Evolutionary conservation across 768 basidiomycete genomes (phyloP), one percentile per base, ranked within the genome.

Genomic region (Hericium erinaceus): DNA sequence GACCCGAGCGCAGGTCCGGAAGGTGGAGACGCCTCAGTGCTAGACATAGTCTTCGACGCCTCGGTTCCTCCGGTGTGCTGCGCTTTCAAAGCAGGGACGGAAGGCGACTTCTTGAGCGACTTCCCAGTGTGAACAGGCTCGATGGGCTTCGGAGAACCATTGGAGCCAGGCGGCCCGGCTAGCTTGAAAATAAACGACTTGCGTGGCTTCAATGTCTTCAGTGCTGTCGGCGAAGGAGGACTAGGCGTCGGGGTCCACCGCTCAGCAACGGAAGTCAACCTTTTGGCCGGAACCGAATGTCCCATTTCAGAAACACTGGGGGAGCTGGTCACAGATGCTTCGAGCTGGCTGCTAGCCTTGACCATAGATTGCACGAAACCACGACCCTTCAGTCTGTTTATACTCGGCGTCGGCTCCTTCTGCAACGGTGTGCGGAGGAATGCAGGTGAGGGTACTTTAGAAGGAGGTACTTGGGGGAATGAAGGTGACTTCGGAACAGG

Each of bases 311-410:
- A 18, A 3, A 48, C 46, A 0, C 78, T 68, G 50, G 76, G 70
- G 16, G 69, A 72, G 2, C 66, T 66, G 10, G 69, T 51, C 11
- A 26, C 33, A 1, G 64, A 63, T 10, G 60, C 57, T 58, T 81
- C 78, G 4, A 84, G 68, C 60, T 79, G 74, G 16, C 78, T 73
- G 63, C 81, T 89, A 50, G 77, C 84, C 69, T 86, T 84, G 38
- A 93, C 85, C 74, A 90, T 83, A 60, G 79, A 89, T 69, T 89
- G 85, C 2, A 93, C 91, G 66, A 93, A 92, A 4, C 91, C 91
- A 41, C 91, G 83, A 18, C 91, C 91, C 64, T 92, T 84, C 16
- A 93, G 71, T 59, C 89, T 75, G 60, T 87, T 92, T 37, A 92
- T 80, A 67, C 88, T 91, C 0, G 91, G 91, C 2, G 89, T 89